These are phyloP conservation scores for Lenwebbia sp. DNA, from an alignment of 345 rosid genomes.

Conservation along the genomic window DNA sequence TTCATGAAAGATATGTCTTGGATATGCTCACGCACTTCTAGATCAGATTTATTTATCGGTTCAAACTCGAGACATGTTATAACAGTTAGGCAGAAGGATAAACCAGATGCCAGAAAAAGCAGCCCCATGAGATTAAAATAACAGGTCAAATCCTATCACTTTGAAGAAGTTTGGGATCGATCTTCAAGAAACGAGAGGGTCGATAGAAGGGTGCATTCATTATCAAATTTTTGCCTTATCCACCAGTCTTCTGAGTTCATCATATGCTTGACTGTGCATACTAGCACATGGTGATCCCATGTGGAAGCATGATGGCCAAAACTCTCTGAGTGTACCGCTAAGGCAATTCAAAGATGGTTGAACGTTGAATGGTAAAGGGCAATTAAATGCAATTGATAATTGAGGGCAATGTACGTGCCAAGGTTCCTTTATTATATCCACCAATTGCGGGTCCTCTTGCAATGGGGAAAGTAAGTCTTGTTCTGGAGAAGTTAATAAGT, in stretches of 20 bases:
- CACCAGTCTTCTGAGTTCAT: not conserved
- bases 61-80: no score
- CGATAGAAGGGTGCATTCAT: not conserved
- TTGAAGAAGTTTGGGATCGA: not conserved
- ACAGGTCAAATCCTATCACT: not conserved
- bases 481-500: not conserved
- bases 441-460: not conserved
- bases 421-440: not conserved
- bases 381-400: not conserved
- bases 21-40: no score
- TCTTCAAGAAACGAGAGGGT: not conserved
- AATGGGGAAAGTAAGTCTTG: not conserved
- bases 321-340: not conserved
- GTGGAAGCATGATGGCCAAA: not conserved
- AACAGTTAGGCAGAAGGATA: not conserved
- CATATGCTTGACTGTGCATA: not conserved
- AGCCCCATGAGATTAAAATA: not conserved
- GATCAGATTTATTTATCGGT: no score
- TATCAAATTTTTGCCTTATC: not conserved
- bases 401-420: not conserved
- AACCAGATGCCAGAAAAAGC: not conserved
- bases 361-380: not conserved
- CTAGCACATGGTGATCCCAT: not conserved
- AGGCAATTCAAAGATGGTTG: not conserved
- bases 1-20: no score